Percentiles rank a stretch among this genome's conserved stretches.
phyloP scores from a whole-genome alignment of 2,329 filamentous ascomycete genomes.

The Dactylellina parvicollis region DNA sequence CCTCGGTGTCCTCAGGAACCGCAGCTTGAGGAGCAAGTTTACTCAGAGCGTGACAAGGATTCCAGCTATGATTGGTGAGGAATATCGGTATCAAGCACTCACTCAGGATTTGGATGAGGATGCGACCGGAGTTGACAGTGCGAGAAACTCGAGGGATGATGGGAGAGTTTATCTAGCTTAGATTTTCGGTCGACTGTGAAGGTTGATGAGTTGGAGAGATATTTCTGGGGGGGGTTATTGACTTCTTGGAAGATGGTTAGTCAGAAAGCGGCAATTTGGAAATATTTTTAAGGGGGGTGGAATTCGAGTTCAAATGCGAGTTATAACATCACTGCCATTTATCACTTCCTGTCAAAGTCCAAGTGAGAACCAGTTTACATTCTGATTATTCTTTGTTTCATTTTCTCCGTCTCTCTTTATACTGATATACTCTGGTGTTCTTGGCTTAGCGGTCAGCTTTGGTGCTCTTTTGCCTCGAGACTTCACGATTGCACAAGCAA shows the following conservation, averaged over 20 bases:
- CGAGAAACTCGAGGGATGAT: slow-evolving; percentile 17
- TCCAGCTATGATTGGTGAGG: slow-evolving; percentile 9
- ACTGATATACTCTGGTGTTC: slow-evolving; percentile 4
- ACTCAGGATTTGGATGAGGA: slow-evolving; percentile 13
- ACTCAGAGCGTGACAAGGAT: background rate
- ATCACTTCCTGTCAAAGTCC: background rate
- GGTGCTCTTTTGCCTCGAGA: background rate
- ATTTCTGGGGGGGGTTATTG: background rate
- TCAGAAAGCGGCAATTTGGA: background rate
- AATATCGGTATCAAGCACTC: slow-evolving; percentile 21
- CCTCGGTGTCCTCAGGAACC: slow-evolving; percentile 1
- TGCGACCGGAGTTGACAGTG: background rate
- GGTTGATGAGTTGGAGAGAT: background rate
- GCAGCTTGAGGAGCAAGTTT: background rate
- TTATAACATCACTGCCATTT: background rate
- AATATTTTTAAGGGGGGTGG: background rate
- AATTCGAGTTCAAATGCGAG: background rate
- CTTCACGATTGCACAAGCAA: background rate
- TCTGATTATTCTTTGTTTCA: background rate
- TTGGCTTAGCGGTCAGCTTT: slow-evolving; percentile 13
- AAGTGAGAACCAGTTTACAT: background rate
- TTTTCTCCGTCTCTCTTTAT: slow-evolving; percentile 9
- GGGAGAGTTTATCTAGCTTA: slow-evolving; percentile 29
- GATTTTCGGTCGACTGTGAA: background rate
- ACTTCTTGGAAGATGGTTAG: background rate